A percentile compares a stretch with the other conserved stretches of the same genome.
These are phyloP conservation scores for Sclerotinia glacialis DNA, from an alignment of 2,329 filamentous ascomycete species.

Conservation along the genomic window DNA sequence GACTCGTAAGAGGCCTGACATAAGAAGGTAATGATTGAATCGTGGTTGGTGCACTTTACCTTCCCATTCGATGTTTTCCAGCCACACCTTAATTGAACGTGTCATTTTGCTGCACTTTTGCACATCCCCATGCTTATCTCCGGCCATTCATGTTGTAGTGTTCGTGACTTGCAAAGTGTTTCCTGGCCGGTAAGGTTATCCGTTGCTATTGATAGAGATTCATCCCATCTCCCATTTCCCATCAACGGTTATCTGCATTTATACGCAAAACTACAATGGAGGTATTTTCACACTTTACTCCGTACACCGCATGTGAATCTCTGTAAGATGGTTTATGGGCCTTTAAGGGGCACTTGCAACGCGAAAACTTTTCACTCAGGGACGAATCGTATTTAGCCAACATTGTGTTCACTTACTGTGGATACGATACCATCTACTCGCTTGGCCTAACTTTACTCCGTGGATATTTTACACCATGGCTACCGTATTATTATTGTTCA, in stretches of 20 bases:
- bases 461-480: not conserved
- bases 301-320: not conserved
- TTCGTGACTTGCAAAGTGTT: not conserved
- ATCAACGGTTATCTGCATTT: not conserved
- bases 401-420: not conserved
- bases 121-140: not conserved
- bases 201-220: not conserved
- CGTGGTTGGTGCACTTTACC: conserved; percentile 10
- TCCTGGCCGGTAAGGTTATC: not conserved
- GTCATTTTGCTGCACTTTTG: not conserved
- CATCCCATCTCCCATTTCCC: conserved; percentile 10
- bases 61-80: conserved; percentile 1
- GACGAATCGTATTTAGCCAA: conserved; percentile 9
- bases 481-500: too few relatives aligned
- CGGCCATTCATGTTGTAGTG: not conserved
- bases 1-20: not conserved
- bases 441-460: not conserved
- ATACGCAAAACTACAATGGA: not conserved
- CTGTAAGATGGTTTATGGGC: not conserved
- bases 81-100: conserved; percentile 23
- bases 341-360: conserved; percentile 7
- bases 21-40: conserved; percentile 2
- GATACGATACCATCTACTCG: conserved; percentile 1
- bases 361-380: not conserved
- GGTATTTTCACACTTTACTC: not conserved